These are phyloP conservation scores for Botryotinia convoluta DNA, from an alignment of 2,329 filamentous ascomycete species.

Conservation along the genomic window DNA sequence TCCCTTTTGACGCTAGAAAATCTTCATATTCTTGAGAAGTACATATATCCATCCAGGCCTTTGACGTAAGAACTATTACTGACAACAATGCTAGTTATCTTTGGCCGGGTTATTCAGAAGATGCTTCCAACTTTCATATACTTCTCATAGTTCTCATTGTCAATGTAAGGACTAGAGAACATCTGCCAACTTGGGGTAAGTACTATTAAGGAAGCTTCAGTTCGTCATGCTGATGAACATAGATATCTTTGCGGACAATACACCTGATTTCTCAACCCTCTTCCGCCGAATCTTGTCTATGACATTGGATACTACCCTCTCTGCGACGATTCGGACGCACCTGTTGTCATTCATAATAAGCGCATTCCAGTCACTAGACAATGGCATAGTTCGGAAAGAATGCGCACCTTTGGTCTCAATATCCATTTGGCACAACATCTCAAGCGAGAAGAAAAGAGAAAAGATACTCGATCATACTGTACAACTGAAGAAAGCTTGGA, in stretches of 20 bases:
- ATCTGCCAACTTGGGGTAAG: conserved; percentile 81
- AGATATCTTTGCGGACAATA: conserved; percentile 74
- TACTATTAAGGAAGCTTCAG: conserved; percentile 12
- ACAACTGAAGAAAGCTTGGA: conserved; percentile 87
- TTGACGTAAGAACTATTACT: conserved; percentile 1
- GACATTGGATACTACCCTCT: conserved; percentile 69
- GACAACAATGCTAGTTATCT: conserved; percentile 64
- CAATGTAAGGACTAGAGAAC: conserved; percentile 85
- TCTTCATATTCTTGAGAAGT: conserved; percentile 84
- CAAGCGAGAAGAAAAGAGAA: conserved; percentile 72
- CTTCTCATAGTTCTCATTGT: conserved; percentile 81
- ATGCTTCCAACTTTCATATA: conserved; percentile 88
- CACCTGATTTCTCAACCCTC: conserved; percentile 80
- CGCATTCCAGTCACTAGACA: conserved; percentile 92
- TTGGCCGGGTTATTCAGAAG: conserved; percentile 88
- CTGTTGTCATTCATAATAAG: conserved; percentile 87
- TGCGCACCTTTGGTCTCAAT: conserved; percentile 94
- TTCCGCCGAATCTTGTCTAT: conserved; percentile 89
- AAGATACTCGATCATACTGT: conserved; percentile 66
- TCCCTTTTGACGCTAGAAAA: conserved; percentile 83
- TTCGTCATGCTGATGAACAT: conserved; percentile 22
- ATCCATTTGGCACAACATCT: conserved; percentile 91
- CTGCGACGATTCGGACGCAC: conserved; percentile 68
- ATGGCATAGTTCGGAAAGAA: conserved; percentile 85
- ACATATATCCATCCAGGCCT: conserved; percentile 29